Evolutionary conservation across 1,284 basidiomycete species (phyloP).

Genomic region (Austropuccinia psidii): DNA sequence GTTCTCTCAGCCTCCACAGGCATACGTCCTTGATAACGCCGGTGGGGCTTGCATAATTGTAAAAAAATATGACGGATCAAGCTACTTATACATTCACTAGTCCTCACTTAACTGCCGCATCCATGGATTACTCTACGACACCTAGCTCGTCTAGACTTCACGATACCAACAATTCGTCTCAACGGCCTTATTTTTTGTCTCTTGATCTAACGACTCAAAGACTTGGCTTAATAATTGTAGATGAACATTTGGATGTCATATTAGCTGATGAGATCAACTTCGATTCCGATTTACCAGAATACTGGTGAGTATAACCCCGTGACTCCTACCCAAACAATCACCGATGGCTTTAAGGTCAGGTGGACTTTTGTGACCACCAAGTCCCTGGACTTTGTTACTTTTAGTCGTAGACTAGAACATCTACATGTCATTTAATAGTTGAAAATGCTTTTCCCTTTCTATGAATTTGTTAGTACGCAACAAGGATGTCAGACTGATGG

Average conservation of each 20-base stretch:
- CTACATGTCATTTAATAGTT: not conserved
- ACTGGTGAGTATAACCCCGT: conserved; percentile 56
- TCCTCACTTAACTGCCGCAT: conserved; percentile 8
- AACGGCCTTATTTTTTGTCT: conserved; percentile 46
- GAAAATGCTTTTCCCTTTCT: not conserved
- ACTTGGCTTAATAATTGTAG: conserved; percentile 66
- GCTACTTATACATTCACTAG: too few species aligned
- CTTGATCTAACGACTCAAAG: conserved; percentile 68
- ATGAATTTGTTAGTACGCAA: not conserved
- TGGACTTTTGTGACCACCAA: not conserved
- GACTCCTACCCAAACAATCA: not conserved
- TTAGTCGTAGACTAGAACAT: not conserved
- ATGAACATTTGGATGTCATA: conserved; percentile 66
- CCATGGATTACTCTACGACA: not conserved
- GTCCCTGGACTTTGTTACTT: not conserved
- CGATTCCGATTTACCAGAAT: conserved; percentile 66
- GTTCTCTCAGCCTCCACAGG: too few species aligned
- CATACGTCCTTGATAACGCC: too few species aligned
- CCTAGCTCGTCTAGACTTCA: conserved; percentile 1
- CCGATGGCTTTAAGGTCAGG: not conserved
- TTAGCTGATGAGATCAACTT: conserved; percentile 70
- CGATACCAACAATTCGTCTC: not conserved
- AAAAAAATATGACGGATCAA: too few species aligned
- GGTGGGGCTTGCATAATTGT: too few species aligned
- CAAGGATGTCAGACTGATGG: conserved; percentile 26